Base-by-base conservation (phyloP, 441 rosid species). In the Populus hybrid region DNA sequence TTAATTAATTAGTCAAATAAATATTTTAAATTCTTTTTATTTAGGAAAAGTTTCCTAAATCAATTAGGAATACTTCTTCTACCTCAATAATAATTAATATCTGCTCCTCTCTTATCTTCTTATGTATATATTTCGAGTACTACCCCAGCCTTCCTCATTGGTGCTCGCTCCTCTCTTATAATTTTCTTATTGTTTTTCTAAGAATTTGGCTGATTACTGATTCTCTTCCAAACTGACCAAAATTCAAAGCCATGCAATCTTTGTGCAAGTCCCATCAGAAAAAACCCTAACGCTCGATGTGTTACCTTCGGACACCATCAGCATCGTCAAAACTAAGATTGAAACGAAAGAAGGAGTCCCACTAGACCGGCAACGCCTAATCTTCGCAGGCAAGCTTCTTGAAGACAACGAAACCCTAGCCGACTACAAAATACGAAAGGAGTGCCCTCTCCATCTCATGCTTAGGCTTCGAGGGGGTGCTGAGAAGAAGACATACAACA, bases 201-300 rank as follows among this genome's bases (percentile, higher is more conserved):
- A 33, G 36, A 33, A 33, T 33, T 3, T 33, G 1, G 36, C 7
- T 33, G 36, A 3, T 33, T 33, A 33, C 36, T 33, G 36, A 33
- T 33, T 33, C 6, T 33, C 36, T 33, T 33, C 36, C 36, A 33
- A 33, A 33, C 36, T 33, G 36, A 33, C 1, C 36, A 33, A 33
- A 33, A 33, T 33, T 33, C n/a, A n/a, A n/a, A n/a, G n/a, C n/a
- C 53, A 64, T 64, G 68, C 11, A 24, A 64, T 64, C 68, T 64
- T 64, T 21, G 68, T 64, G 4, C 40, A 14, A 38, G 4, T 70
- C 24, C 73, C 61, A 8, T 20, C 63, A 23, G 35, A 71, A 23
- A 21, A 71, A 42, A 71, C 74, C 63, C 6, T 71, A 21, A 40
- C 74, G 2, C 74, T 71, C 20, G n/a, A 71, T 23, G 63, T 71